phyloP scores from a whole-genome alignment of 2,329 filamentous ascomycete genomes.

The Botryotinia globosa region DNA sequence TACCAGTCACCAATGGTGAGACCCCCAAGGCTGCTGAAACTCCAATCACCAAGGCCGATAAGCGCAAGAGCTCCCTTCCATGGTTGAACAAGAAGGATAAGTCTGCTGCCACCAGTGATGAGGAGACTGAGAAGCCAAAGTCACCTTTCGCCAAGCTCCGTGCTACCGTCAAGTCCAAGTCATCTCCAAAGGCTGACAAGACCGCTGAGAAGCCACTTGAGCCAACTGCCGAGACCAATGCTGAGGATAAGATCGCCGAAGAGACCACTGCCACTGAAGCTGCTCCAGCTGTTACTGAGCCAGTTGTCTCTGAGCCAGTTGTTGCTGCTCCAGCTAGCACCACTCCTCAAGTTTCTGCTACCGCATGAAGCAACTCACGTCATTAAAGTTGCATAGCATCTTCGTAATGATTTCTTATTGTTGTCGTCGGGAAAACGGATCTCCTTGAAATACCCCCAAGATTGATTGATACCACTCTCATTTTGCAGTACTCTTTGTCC shows the following conservation, averaged over 20 bases:
- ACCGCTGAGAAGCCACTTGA: slow-evolving; percentile 40
- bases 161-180: slow-evolving; percentile 39
- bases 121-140: slow-evolving; percentile 43
- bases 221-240: slow-evolving; percentile 32
- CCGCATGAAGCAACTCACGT: slow-evolving; percentile 32
- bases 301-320: slow-evolving; percentile 27
- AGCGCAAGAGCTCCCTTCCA: slow-evolving; percentile 59
- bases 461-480: slow-evolving; percentile 41
- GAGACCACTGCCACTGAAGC: slow-evolving; percentile 35
- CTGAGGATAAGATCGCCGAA: slow-evolving; percentile 25
- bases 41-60: slow-evolving; percentile 45
- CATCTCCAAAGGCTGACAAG: slow-evolving; percentile 47
- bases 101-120: slow-evolving; percentile 41
- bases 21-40: slow-evolving; percentile 41
- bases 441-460: slow-evolving; percentile 41
- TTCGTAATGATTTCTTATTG: slow-evolving; percentile 28
- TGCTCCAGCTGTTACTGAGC: slow-evolving; percentile 30
- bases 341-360: slow-evolving; percentile 36
- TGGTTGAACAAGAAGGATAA: slow-evolving; percentile 65
- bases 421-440: slow-evolving; percentile 37
- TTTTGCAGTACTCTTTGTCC: slow-evolving; percentile 38
- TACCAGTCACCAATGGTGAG: slow-evolving; percentile 42
- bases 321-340: slow-evolving; percentile 30
- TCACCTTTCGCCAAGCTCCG: slow-evolving; percentile 40
- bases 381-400: slow-evolving; percentile 18